These are phyloP conservation scores for Graphium sp. DNA, from an alignment of 2,329 filamentous ascomycete genomes.

Conservation along the genomic window DNA sequence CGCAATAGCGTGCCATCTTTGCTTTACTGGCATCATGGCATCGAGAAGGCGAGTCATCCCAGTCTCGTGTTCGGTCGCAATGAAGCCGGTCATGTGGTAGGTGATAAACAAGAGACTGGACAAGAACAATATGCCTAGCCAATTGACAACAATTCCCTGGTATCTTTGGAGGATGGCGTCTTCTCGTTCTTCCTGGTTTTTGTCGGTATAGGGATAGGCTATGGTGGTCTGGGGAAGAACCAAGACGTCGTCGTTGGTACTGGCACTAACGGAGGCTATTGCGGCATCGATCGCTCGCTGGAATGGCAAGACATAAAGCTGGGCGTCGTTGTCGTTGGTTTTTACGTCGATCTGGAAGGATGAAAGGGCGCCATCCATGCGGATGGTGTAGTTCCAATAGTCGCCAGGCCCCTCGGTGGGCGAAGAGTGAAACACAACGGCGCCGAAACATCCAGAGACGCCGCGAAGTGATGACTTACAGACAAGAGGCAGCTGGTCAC, in stretches of 20 bases:
- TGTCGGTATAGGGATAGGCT: conserved; percentile 62
- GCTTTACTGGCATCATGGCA: conserved; percentile 71
- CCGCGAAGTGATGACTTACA: conserved; percentile 51
- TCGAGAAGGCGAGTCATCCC: conserved; percentile 83
- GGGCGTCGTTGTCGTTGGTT: conserved; percentile 50
- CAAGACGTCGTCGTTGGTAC: conserved; percentile 12
- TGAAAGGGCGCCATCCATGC: conserved; percentile 52
- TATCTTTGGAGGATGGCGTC: conserved; percentile 51
- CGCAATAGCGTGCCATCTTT: conserved; percentile 60
- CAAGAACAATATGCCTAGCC: conserved; percentile 64
- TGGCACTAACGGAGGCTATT: conserved; percentile 41
- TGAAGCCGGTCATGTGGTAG: conserved; percentile 75
- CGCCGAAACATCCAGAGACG: conserved; percentile 56
- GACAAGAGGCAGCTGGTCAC: conserved; percentile 39
- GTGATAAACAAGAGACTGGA: conserved; percentile 65
- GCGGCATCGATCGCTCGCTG: conserved; percentile 63
- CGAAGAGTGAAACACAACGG: conserved; percentile 59
- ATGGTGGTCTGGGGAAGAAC: conserved; percentile 27
- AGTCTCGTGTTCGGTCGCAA: conserved; percentile 70
- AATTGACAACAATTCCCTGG: conserved; percentile 47
- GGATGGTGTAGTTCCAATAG: conserved; percentile 75
- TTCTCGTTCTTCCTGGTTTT: conserved; percentile 50
- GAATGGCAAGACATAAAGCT: conserved; percentile 65
- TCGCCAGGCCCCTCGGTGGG: conserved; percentile 49
- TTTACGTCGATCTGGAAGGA: conserved; percentile 46